Conservation (phyloP, 1,139 yeast genomes). For the Suhomyces maxii region DNA sequence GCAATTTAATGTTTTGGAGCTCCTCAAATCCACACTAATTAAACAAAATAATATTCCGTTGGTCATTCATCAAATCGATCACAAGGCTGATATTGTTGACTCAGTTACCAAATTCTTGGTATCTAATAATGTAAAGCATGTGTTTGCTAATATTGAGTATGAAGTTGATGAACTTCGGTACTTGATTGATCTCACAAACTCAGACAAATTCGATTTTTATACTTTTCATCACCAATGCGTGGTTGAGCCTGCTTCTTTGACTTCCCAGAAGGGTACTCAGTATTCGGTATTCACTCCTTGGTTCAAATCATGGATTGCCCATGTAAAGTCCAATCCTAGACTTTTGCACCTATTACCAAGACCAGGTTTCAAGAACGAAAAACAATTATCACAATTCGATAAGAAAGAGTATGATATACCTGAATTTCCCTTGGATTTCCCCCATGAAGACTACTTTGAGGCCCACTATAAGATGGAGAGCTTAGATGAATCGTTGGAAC, state of each 20-base stretch:
- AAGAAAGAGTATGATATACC: slow-evolving; percentile 7
- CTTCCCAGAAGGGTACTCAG: slow-evolving; percentile 46
- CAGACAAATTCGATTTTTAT: slow-evolving; percentile 21
- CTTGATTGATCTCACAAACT: slow-evolving; percentile 23
- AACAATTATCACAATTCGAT: slow-evolving; percentile 13
- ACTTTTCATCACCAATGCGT: slow-evolving; percentile 50
- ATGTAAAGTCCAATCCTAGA: slow-evolving; percentile 17
- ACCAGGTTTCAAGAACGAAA: neutral
- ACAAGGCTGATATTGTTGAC: slow-evolving; percentile 21
- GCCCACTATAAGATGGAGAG: slow-evolving; percentile 33
- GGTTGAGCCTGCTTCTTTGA: slow-evolving; percentile 44
- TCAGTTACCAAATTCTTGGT: slow-evolving; percentile 25
- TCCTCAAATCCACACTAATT: slow-evolving; percentile 28
- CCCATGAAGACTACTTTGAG: slow-evolving; percentile 14
- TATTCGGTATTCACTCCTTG: slow-evolving; percentile 56
- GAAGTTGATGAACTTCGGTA: slow-evolving; percentile 54
- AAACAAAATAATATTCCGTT: slow-evolving; percentile 40
- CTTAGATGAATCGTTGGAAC: slow-evolving; percentile 36
- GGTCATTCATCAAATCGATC: slow-evolving; percentile 31
- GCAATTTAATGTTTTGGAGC: slow-evolving; percentile 31
- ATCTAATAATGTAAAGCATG: slow-evolving; percentile 27
- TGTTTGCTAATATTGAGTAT: slow-evolving; percentile 47
- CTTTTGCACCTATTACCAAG: slow-evolving; percentile 4
- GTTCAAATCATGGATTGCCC: slow-evolving; percentile 47
- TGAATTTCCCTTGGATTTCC: slow-evolving; percentile 8